phyloP scores from a whole-genome alignment of 2,329 filamentous ascomycete genomes.

The Capronia coronata region DNA sequence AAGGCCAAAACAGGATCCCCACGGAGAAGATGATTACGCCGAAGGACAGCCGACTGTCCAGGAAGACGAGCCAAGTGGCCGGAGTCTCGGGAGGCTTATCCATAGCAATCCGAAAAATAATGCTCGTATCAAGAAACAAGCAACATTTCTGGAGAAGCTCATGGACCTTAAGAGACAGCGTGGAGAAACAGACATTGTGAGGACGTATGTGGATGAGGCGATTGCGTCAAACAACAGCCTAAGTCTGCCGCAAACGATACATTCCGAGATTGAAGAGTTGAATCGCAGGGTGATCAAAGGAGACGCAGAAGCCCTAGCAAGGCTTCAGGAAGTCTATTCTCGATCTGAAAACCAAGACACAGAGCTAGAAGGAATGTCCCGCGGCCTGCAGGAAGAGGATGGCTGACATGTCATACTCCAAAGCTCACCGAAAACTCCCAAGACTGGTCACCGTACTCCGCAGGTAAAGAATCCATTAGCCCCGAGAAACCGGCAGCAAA shows the following conservation, averaged over 20 bases:
- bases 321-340: slow-evolving; percentile 36
- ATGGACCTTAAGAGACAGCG: slow-evolving; percentile 58
- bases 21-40: slow-evolving; percentile 5
- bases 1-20: neutral
- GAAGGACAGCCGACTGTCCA: neutral
- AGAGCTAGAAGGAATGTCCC: neutral
- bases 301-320: slow-evolving; percentile 33
- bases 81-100: slow-evolving; percentile 19
- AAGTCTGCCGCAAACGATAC: slow-evolving; percentile 30
- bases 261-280: slow-evolving; percentile 34
- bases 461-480: neutral
- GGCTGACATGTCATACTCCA: slow-evolving; percentile 8
- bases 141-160: slow-evolving; percentile 57
- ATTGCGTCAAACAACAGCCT: slow-evolving; percentile 34
- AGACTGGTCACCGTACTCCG: neutral
- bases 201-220: slow-evolving; percentile 38
- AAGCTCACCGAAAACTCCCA: slow-evolving; percentile 1
- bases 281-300: slow-evolving; percentile 35
- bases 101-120: slow-evolving; percentile 29
- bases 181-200: slow-evolving; percentile 60
- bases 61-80: slow-evolving; percentile 3
- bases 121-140: slow-evolving; percentile 38
- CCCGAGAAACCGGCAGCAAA: neutral
- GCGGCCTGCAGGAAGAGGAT: neutral
- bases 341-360: slow-evolving; percentile 16